Percentiles rank a stretch among this genome's conserved stretches.
These are phyloP conservation scores for Cytospora leucostoma DNA, from an alignment of 2,329 filamentous ascomycete species.

Conservation along the genomic window DNA sequence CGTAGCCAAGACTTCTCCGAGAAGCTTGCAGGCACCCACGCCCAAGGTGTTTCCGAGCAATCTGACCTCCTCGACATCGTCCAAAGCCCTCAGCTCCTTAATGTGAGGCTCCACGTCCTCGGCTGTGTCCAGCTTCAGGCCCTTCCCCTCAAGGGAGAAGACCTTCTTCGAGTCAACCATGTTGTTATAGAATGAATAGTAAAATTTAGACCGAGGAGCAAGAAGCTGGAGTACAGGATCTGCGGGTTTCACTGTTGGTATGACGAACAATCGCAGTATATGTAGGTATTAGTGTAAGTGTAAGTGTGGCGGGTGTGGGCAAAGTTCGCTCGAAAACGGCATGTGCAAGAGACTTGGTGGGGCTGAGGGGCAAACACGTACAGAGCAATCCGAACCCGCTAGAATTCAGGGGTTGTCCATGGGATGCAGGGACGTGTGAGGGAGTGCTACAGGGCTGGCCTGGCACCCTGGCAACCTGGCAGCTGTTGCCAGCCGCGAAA, in stretches of 20 bases:
- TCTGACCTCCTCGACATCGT: constrained; percentile 80
- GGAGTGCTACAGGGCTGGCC: neutral
- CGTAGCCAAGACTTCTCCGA: constrained; percentile 79
- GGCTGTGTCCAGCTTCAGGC: constrained; percentile 87
- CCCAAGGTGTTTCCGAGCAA: constrained; percentile 92
- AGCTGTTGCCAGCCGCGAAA: constrained; percentile 22
- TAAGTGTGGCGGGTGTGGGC: constrained; percentile 1
- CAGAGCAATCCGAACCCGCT: constrained; percentile 8
- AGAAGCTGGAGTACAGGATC: constrained; percentile 14
- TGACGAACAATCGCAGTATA: neutral
- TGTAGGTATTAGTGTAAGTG: neutral
- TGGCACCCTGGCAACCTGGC: neutral
- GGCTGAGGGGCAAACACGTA: constrained; percentile 25
- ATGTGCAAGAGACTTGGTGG: constrained; percentile 19
- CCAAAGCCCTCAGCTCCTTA: constrained; percentile 68
- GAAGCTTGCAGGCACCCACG: constrained; percentile 79
- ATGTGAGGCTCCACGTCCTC: constrained; percentile 86
- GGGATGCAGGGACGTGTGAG: constrained; percentile 1
- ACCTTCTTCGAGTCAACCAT: constrained; percentile 62
- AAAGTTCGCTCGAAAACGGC: constrained; percentile 12
- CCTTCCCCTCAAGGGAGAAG: constrained; percentile 90
- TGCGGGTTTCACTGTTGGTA: neutral
- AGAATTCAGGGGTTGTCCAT: constrained; percentile 24
- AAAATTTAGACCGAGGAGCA: constrained; percentile 6
- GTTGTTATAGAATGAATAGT: constrained; percentile 33